Conservation (phyloP, 2,329 filamentous ascomycete species). For the Talaromyces sp. region DNA sequence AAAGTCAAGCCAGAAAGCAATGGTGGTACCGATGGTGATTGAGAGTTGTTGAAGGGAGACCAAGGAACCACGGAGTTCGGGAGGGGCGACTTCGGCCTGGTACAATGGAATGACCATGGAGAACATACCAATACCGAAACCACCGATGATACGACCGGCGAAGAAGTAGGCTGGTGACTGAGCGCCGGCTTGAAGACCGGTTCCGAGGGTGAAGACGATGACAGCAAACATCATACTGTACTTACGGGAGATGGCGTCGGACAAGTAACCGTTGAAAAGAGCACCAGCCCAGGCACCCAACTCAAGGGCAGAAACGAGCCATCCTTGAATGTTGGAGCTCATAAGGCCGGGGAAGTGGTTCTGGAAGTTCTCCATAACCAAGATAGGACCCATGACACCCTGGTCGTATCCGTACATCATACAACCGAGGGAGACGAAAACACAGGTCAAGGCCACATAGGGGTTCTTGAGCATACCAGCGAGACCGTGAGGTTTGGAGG, state of each 20-base stretch:
- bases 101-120: constrained; percentile 33
- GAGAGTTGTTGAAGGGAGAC: constrained; percentile 18
- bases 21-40: constrained; percentile 18
- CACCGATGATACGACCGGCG: constrained; percentile 28
- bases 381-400: constrained; percentile 35
- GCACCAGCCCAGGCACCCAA: constrained; percentile 36
- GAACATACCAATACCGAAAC: constrained; percentile 31
- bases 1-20: constrained; percentile 18
- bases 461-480: constrained; percentile 41
- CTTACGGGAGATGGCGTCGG: constrained; percentile 31
- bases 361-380: constrained; percentile 38
- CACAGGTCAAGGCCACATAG: constrained; percentile 39
- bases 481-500: constrained; percentile 38
- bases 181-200: constrained; percentile 24
- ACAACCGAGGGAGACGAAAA: constrained; percentile 35
- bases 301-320: constrained; percentile 28
- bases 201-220: constrained; percentile 33
- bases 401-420: constrained; percentile 38
- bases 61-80: constrained; percentile 16
- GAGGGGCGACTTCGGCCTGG: constrained; percentile 26
- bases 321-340: constrained; percentile 24
- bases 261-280: constrained; percentile 30
- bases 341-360: constrained; percentile 34
- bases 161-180: constrained; percentile 30
- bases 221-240: constrained; percentile 36